Evolutionary conservation across 148 eudicot genomes (phyloP), one percentile per base, ranked within the genome.

Genomic region (Fagopyrum homotropicum): DNA sequence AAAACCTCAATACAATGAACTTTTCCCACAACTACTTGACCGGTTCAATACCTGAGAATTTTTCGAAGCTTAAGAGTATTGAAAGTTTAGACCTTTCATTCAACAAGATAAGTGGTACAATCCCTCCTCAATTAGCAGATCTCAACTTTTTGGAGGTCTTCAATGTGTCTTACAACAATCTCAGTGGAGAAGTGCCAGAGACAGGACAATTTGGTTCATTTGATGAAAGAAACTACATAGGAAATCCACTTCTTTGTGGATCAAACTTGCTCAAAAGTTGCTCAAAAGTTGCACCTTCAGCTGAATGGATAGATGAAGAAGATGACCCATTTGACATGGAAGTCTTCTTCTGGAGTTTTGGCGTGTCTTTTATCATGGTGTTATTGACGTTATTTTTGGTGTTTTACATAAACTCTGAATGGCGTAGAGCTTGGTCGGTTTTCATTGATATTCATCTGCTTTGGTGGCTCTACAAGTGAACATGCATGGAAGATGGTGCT

Each of bases 41-140:
- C 2, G 79, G 82, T 0, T 11, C 71, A 15, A 80, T 80, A 9
- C 77, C 79, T 0, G 8, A 7, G 8, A 73, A 19, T 7, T 66
- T 80, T 4, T 73, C 82, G 1, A 40, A 17, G 14, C 45, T 80
- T 16, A n/a, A 30, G 3, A 4, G 50, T 4, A 54, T 80, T 5
- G 78, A 80, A 46, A 75, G 82, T 72, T 35, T 76, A n/a, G 77
- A 79, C 59, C 48, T 80, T 48, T 80, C 83, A 0, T 64, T 29
- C 77, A 80, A 80, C 44, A 63, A 72, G 7, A n/a, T 79, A n/a
- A 79, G 46, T 29, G 77, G 77, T 40, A 73, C 46, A 0, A 74
- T 79, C 49, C 74, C 81, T 3, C 35, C 22, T 0, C 4, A 47
- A 26, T 50, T 69, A 2, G 48, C 48, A 4, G 45, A 68, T 54